Conservation (phyloP, 2,329 filamentous ascomycete species). For the Ophiocordyceps robertsii region DNA sequence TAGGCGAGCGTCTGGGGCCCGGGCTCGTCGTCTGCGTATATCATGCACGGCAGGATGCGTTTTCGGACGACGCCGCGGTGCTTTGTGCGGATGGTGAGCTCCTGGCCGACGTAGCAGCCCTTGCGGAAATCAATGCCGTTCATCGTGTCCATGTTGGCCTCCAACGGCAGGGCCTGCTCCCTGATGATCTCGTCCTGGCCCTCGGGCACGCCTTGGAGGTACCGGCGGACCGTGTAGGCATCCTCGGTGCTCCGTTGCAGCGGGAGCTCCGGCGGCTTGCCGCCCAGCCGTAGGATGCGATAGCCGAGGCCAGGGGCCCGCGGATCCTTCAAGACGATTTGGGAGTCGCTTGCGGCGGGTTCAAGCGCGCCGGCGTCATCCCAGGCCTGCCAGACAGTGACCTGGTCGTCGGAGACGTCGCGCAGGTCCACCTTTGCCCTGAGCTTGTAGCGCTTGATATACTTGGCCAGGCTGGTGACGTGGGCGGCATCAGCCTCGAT, state of each 20-base stretch:
- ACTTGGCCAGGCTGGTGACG: slow-evolving; percentile 47
- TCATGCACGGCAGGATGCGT: slow-evolving; percentile 65
- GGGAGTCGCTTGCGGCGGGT: not conserved
- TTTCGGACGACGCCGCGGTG: slow-evolving; percentile 91
- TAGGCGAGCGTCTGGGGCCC: slow-evolving; percentile 32
- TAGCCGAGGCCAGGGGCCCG: slow-evolving; percentile 43
- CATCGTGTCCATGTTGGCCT: slow-evolving; percentile 80
- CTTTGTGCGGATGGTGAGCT: slow-evolving; percentile 88
- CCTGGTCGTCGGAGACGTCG: slow-evolving; percentile 50
- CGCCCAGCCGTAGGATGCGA: slow-evolving; percentile 25
- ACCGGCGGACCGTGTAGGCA: slow-evolving; percentile 63
- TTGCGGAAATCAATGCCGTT: slow-evolving; percentile 84
- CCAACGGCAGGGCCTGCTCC: slow-evolving; percentile 66
- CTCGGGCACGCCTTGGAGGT: slow-evolving; percentile 71
- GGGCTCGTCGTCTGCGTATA: slow-evolving; percentile 43
- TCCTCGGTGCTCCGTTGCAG: slow-evolving; percentile 34
- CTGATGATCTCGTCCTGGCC: slow-evolving; percentile 65
- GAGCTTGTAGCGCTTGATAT: slow-evolving; percentile 77
- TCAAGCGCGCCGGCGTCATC: slow-evolving; percentile 26
- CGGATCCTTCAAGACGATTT: slow-evolving; percentile 32
- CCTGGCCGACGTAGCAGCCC: slow-evolving; percentile 94
- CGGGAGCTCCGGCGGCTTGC: slow-evolving; percentile 22
- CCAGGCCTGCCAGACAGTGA: slow-evolving; percentile 64
- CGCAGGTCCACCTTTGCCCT: slow-evolving; percentile 64
- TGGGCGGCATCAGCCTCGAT: slow-evolving; percentile 71